These are phyloP conservation scores for Hericium rajendrae DNA, from an alignment of 768 basidiomycete species.

Conservation along the genomic window DNA sequence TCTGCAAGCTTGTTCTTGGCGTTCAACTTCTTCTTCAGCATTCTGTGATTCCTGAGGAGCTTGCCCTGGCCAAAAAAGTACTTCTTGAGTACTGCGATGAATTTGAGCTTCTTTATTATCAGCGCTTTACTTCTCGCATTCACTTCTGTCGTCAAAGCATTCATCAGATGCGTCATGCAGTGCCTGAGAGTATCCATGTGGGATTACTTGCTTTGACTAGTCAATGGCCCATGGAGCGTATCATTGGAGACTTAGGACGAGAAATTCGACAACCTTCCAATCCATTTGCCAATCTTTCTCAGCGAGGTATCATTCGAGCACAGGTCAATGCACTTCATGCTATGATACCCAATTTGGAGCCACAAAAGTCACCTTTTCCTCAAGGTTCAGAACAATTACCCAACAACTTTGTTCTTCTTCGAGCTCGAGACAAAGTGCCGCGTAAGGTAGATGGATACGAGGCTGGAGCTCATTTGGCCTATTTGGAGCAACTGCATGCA, in stretches of 20 bases:
- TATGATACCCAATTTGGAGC: constrained; percentile 1
- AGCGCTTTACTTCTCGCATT: constrained; percentile 16
- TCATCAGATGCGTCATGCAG: constrained; percentile 24
- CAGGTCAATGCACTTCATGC: constrained; percentile 2
- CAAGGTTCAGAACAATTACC: too few species aligned
- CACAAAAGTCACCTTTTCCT: neutral
- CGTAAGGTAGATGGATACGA: neutral
- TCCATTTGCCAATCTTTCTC: constrained; percentile 17
- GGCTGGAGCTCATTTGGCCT: neutral
- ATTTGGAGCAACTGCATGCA: neutral
- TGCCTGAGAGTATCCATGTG: constrained; percentile 13
- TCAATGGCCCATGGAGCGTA: constrained; percentile 19
- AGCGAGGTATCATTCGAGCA: constrained; percentile 11
- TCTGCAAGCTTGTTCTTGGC: neutral
- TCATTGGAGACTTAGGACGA: constrained; percentile 17
- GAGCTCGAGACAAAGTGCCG: neutral
- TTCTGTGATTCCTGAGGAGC: constrained; percentile 2
- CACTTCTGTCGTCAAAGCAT: constrained; percentile 27
- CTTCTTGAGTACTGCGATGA: constrained; percentile 22
- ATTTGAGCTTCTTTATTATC: constrained; percentile 28
- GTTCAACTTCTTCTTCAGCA: constrained; percentile 12
- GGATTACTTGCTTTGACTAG: constrained; percentile 10
- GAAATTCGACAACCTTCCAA: constrained; percentile 20
- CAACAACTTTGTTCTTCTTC: constrained; percentile 17
- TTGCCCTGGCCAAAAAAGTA: constrained; percentile 15